phyloP scores from a whole-genome alignment of 768 basidiomycete genomes.

The Obba rivulosa region DNA sequence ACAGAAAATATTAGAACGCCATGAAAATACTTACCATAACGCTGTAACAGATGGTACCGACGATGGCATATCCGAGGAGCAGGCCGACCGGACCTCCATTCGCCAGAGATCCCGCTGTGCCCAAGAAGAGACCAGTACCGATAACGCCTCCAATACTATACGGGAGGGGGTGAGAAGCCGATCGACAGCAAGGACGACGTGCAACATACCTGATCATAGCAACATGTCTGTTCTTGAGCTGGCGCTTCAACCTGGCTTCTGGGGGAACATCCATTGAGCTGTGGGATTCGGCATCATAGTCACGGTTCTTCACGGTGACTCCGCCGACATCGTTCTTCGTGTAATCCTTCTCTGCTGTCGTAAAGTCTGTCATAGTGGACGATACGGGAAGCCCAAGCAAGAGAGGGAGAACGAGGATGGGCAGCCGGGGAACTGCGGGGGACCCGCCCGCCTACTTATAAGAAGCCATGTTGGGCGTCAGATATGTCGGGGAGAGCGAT shows the following conservation, averaged over 20 bases:
- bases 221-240: constrained; percentile 59
- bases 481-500: too few relatives aligned
- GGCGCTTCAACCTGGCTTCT: constrained; percentile 18
- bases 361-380: constrained; percentile 8
- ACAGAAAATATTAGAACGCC: not conserved
- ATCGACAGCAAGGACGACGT: not conserved
- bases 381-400: not conserved
- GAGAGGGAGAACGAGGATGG: constrained; percentile 1
- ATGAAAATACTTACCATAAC: constrained; percentile 51
- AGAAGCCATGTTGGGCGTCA: too few relatives aligned
- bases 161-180: constrained; percentile 1
- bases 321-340: constrained; percentile 5
- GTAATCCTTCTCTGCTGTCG: constrained; percentile 5
- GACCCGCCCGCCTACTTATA: too few relatives aligned
- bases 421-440: too few relatives aligned
- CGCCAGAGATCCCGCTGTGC: constrained; percentile 45
- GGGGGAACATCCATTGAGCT: not conserved
- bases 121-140: constrained; percentile 39
- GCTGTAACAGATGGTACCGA: constrained; percentile 65
- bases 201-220: constrained; percentile 68
- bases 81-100: constrained; percentile 55
- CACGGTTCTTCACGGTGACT: constrained; percentile 8
- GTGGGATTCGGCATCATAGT: constrained; percentile 13
- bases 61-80: constrained; percentile 58
- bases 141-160: constrained; percentile 37